A percentile compares a stretch with the other conserved stretches of the same genome.
phyloP scores from a whole-genome alignment of 163 green algal genomes.

The Scenedesmus sp. region DNA sequence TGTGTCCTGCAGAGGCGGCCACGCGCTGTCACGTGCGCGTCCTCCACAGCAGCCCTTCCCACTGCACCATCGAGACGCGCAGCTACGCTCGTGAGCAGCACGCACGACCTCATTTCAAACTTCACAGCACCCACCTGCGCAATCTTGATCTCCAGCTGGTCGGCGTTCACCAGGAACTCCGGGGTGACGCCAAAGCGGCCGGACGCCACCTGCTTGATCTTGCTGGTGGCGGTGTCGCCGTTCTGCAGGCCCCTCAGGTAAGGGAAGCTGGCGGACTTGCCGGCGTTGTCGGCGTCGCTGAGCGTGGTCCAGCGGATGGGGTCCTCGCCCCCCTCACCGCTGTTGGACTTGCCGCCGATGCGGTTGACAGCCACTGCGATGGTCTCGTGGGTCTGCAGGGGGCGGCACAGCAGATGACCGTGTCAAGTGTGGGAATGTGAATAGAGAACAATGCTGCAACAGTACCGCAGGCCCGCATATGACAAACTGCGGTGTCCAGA shows the following conservation, averaged over 20 bases:
- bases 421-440: neutral
- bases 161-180: conserved; percentile 97
- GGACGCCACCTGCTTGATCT: conserved; percentile 98
- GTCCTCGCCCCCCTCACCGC: conserved; percentile 93
- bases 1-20: no score
- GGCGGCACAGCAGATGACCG: no score
- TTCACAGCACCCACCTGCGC: conserved; percentile 78
- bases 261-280: conserved; percentile 84
- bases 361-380: conserved; percentile 99
- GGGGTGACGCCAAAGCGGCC: conserved; percentile 99
- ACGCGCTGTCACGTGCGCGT: no score
- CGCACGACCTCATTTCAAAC: neutral
- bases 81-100: no score
- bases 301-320: conserved; percentile 90
- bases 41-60: no score
- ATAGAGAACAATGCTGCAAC: no score
- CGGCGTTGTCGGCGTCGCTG: conserved; percentile 71
- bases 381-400: conserved; percentile 93
- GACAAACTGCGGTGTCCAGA: no score
- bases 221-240: conserved; percentile 94
- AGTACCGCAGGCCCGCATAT: no score
- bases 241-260: conserved; percentile 95
- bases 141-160: conserved; percentile 99
- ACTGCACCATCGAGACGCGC: no score
- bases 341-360: conserved; percentile 97